Evolutionary conservation across 352 stramenopile genomes (phyloP).

Genomic region (Pythium apleroticum): DNA sequence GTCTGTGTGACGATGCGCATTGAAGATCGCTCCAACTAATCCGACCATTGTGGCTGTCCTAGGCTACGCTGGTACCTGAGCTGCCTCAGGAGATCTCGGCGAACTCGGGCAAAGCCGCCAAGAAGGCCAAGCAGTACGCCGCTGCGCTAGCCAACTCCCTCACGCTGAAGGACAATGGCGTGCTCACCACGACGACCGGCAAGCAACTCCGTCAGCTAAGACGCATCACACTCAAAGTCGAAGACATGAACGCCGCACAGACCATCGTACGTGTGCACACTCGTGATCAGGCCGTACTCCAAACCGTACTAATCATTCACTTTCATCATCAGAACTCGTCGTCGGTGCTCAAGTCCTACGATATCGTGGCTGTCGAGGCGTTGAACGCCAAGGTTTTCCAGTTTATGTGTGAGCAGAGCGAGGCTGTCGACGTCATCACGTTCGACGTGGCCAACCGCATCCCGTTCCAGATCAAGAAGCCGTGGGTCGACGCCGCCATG

Average conservation of each 20-base stretch:
- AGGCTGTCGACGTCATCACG: constrained; percentile 75
- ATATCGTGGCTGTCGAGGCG: constrained; percentile 75
- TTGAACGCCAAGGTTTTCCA: constrained; percentile 75
- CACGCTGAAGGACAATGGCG: constrained; percentile 33
- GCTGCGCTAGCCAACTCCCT: constrained; percentile 39
- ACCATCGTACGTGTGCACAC: constrained; percentile 43
- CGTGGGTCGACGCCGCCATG: constrained; percentile 68
- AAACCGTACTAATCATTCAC: too few species aligned
- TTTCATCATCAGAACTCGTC: constrained; percentile 40
- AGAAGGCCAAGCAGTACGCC: constrained; percentile 71
- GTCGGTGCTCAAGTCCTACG: constrained; percentile 62
- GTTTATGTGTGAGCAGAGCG: constrained; percentile 75
- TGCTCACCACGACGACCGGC: constrained; percentile 25
- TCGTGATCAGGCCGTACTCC: too few species aligned
- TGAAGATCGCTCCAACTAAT: not conserved
- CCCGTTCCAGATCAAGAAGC: constrained; percentile 76
- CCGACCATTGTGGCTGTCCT: not conserved
- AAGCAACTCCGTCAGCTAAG: constrained; percentile 54
- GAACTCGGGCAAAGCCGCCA: constrained; percentile 44
- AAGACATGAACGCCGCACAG: constrained; percentile 67
- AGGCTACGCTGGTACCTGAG: constrained; percentile 31
- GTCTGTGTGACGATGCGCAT: not conserved
- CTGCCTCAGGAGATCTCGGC: constrained; percentile 36
- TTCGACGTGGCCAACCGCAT: constrained; percentile 81
- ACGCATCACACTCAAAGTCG: constrained; percentile 72